These are phyloP conservation scores for Amanita subjunquillea DNA, from an alignment of 768 basidiomycete species.

Conservation along the genomic window DNA sequence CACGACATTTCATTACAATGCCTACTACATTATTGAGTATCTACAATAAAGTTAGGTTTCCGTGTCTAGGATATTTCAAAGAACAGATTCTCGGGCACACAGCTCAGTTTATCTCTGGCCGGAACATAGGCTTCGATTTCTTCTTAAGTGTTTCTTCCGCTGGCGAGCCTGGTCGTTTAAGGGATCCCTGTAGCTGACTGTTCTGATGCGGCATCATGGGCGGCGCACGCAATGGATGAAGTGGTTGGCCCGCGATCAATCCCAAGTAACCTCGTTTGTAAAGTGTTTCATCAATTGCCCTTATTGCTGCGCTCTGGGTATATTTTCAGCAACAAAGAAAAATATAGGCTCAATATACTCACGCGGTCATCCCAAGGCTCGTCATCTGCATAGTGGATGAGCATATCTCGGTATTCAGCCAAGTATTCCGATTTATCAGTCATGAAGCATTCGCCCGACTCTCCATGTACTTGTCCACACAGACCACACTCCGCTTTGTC, in stretches of 20 bases:
- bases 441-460: conserved; percentile 47
- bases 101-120: background rate
- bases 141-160: conserved; percentile 21
- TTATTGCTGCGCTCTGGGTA: conserved; percentile 45
- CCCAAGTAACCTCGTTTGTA: conserved; percentile 41
- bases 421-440: conserved; percentile 54
- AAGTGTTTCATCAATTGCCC: conserved; percentile 59
- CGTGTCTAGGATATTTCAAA: conserved; percentile 7
- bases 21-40: background rate
- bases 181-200: conserved; percentile 12
- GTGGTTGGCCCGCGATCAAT: conserved; percentile 55
- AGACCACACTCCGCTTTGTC: conserved; percentile 39
- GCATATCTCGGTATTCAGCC: conserved; percentile 57
- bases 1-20: background rate
- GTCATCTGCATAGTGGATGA: conserved; percentile 51
- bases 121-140: conserved; percentile 20
- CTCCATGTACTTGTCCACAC: conserved; percentile 45
- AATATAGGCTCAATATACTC: conserved; percentile 12
- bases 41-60: background rate
- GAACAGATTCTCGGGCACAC: too few relatives aligned
- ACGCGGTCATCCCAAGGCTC: conserved; percentile 62
- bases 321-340: conserved; percentile 1
- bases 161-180: conserved; percentile 24
- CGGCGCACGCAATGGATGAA: conserved; percentile 38
- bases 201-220: conserved; percentile 3